Evolutionary conservation across 768 basidiomycete species (phyloP).

Genomic region (Suillus cothurnatus): DNA sequence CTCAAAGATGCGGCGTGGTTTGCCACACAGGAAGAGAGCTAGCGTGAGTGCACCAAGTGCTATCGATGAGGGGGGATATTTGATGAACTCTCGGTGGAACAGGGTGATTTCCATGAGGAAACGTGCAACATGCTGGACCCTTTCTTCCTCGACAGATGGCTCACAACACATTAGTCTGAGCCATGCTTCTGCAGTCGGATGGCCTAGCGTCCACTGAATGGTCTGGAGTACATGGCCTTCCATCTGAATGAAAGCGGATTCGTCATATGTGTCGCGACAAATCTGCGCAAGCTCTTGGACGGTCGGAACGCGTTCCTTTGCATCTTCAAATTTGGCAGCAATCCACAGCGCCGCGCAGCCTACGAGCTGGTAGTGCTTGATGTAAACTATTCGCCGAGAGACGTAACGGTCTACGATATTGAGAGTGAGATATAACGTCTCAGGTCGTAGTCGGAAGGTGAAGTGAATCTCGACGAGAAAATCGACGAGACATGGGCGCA

Average conservation of each 20-base stretch:
- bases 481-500: slow-evolving; percentile 98
- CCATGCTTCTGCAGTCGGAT: slow-evolving; percentile 99
- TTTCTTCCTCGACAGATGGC: slow-evolving; percentile 76
- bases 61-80: slow-evolving; percentile 81
- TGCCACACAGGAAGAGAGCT: slow-evolving; percentile 85
- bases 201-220: slow-evolving; percentile 95
- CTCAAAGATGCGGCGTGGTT: slow-evolving; percentile 75
- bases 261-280: slow-evolving; percentile 96
- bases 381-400: slow-evolving; percentile 96
- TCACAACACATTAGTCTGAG: slow-evolving; percentile 81
- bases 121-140: slow-evolving; percentile 93
- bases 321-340: slow-evolving; percentile 98
- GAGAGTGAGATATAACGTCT: slow-evolving; percentile 97
- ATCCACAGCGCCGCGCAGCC: slow-evolving; percentile 99
- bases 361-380: slow-evolving; percentile 99
- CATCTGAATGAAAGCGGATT: slow-evolving; percentile 98
- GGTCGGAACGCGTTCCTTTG: slow-evolving; percentile 96
- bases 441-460: slow-evolving; percentile 95
- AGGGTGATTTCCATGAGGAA: slow-evolving; percentile 99
- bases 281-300: slow-evolving; percentile 93
- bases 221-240: slow-evolving; percentile 96
- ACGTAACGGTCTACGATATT: slow-evolving; percentile 99
- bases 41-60: slow-evolving; percentile 89
- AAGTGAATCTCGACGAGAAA: slow-evolving; percentile 99
- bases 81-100: slow-evolving; percentile 95